Percentiles rank a stretch among this genome's conserved stretches.
These are phyloP conservation scores for Bisporella sp. DNA, from an alignment of 2,329 filamentous ascomycete genomes.

Conservation along the genomic window DNA sequence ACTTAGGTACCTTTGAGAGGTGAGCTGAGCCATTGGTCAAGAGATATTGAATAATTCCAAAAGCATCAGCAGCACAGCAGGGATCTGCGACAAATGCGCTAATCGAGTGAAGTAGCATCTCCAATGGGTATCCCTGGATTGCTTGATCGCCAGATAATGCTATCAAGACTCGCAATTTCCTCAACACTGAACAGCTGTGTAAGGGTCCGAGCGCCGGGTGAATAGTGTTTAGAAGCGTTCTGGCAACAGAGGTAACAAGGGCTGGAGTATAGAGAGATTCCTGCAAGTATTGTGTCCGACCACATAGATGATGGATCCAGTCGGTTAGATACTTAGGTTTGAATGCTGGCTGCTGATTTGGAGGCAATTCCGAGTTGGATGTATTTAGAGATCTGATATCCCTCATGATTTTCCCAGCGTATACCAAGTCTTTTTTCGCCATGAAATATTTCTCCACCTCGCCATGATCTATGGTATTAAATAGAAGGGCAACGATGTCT, in stretches of 20 bases:
- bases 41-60: constrained; percentile 82
- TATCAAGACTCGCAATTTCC: constrained; percentile 77
- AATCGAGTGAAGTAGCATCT: constrained; percentile 82
- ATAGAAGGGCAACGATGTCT: constrained; percentile 68
- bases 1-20: constrained; percentile 60
- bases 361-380: constrained; percentile 58
- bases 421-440: constrained; percentile 49
- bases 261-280: constrained; percentile 67
- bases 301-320: constrained; percentile 73
- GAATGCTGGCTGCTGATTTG: constrained; percentile 83
- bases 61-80: constrained; percentile 83
- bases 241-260: constrained; percentile 65
- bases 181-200: constrained; percentile 78
- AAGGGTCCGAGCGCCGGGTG: constrained; percentile 79
- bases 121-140: constrained; percentile 72
- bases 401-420: constrained; percentile 57
- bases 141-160: constrained; percentile 68
- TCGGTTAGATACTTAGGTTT: constrained; percentile 68
- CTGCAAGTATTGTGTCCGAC: constrained; percentile 59
- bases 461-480: constrained; percentile 68
- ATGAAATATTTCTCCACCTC: constrained; percentile 57
- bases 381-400: constrained; percentile 64
- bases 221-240: constrained; percentile 73
- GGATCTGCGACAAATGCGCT: constrained; percentile 72
- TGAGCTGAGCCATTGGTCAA: constrained; percentile 60